Evolutionary conservation across 2,329 filamentous ascomycete genomes (phyloP).

Genomic region (Aspergillus sp.): DNA sequence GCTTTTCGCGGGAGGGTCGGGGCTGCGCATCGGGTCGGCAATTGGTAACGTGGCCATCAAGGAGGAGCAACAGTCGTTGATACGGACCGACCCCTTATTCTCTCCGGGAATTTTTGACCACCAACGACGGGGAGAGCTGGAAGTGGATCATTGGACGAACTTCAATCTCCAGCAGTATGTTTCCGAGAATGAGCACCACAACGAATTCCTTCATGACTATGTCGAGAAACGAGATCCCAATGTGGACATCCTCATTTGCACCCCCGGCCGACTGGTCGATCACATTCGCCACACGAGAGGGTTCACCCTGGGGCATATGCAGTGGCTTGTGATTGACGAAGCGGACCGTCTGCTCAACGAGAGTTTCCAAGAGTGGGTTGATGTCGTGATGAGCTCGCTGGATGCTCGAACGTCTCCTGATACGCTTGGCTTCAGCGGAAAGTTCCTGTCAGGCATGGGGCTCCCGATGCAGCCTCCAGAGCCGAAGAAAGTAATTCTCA

Average conservation of each 20-base stretch:
- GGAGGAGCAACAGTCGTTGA: slow-evolving; percentile 52
- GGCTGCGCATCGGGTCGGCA: slow-evolving; percentile 69
- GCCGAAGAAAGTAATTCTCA: slow-evolving; percentile 75
- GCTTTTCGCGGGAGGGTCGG: slow-evolving; percentile 60
- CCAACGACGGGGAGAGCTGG: slow-evolving; percentile 34
- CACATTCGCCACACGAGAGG: slow-evolving; percentile 77
- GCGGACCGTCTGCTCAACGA: slow-evolving; percentile 86
- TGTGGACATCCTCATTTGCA: slow-evolving; percentile 82
- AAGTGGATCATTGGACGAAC: slow-evolving; percentile 38
- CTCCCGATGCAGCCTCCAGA: slow-evolving; percentile 29
- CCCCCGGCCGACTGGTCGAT: slow-evolving; percentile 83
- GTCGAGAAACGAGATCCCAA: slow-evolving; percentile 58
- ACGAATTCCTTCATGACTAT: slow-evolving; percentile 48
- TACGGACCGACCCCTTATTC: slow-evolving; percentile 58
- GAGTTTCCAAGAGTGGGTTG: slow-evolving; percentile 86
- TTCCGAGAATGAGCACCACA: slow-evolving; percentile 32
- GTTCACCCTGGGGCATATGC: slow-evolving; percentile 66
- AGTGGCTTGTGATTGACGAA: slow-evolving; percentile 89
- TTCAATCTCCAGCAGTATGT: slow-evolving; percentile 39
- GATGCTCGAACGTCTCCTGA: slow-evolving; percentile 46
- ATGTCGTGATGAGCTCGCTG: slow-evolving; percentile 53
- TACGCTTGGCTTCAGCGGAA: slow-evolving; percentile 34
- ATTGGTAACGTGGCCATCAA: slow-evolving; percentile 70
- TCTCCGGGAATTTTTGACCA: slow-evolving; percentile 52
- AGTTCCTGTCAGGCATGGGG: slow-evolving; percentile 25